A percentile compares a stretch with the other conserved stretches of the same genome.
Evolutionary conservation across 768 basidiomycete species (phyloP).

Genomic region (Suillus sp.): DNA sequence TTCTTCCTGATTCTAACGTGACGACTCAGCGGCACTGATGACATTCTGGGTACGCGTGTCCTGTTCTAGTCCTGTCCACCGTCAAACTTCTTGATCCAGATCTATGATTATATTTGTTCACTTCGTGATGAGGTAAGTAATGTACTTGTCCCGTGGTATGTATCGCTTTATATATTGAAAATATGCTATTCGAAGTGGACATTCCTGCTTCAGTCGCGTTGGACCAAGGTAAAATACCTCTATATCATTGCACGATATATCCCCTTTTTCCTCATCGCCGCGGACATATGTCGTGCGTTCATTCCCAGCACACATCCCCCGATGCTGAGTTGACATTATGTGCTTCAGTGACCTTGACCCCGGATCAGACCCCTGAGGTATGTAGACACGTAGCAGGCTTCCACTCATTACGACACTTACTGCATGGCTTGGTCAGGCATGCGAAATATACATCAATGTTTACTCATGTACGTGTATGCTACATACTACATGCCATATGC

Average conservation of each 20-base stretch:
- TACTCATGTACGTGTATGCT: not conserved
- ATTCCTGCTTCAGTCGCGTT: not conserved
- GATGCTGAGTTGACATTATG: not conserved
- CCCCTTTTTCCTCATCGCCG: not conserved
- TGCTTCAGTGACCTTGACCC: not conserved
- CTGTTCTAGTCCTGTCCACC: not conserved
- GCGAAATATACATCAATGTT: not conserved
- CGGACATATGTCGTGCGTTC: not conserved
- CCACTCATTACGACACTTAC: not conserved
- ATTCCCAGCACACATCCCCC: not conserved
- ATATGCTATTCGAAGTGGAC: not conserved
- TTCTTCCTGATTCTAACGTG: not conserved
- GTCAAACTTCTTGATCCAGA: not conserved
- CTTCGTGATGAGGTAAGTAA: not conserved
- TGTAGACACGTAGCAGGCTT: not conserved
- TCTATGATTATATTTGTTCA: not conserved
- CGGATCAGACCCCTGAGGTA: not conserved
- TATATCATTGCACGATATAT: not conserved
- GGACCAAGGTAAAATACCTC: not conserved
- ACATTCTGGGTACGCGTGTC: not conserved
- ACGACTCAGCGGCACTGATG: not conserved
- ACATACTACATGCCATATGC: not conserved
- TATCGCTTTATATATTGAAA: not conserved
- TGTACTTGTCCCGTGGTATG: not conserved
- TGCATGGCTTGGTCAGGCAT: not conserved